Percentiles rank a stretch among this genome's conserved stretches.
Evolutionary conservation across 805 yeast genomes (phyloP).

Genomic region (Pichia occidentalis): DNA sequence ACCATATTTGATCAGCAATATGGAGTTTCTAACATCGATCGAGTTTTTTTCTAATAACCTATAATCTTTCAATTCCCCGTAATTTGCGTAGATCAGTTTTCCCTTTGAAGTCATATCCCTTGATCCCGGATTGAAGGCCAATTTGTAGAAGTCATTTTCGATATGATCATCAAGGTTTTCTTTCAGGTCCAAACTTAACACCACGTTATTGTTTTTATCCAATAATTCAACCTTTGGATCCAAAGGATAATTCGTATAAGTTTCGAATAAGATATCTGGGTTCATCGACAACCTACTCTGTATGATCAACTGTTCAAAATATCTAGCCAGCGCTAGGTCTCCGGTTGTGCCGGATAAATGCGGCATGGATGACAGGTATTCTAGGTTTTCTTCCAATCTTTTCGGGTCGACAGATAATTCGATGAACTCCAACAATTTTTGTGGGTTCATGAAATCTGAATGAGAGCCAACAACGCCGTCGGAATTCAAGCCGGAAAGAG

Average conservation of each 20-base stretch:
- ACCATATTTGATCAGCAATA: slow-evolving; percentile 59
- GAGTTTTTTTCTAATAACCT: slow-evolving; percentile 31
- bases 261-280: slow-evolving; percentile 44
- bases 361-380: slow-evolving; percentile 73
- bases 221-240: slow-evolving; percentile 25
- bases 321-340: slow-evolving; percentile 64
- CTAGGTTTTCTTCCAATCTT: slow-evolving; percentile 56
- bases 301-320: slow-evolving; percentile 51
- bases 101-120: slow-evolving; percentile 50
- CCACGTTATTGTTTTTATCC: slow-evolving; percentile 17
- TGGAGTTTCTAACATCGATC: slow-evolving; percentile 39
- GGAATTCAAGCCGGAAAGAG: slow-evolving; percentile 52
- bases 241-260: slow-evolving; percentile 61
- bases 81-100: slow-evolving; percentile 54
- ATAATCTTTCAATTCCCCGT: slow-evolving; percentile 56
- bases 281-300: slow-evolving; percentile 50
- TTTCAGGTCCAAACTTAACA: slow-evolving; percentile 19
- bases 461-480: slow-evolving; percentile 32
- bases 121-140: slow-evolving; percentile 67
- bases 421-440: slow-evolving; percentile 43
- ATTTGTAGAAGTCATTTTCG: slow-evolving; percentile 14
- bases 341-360: slow-evolving; percentile 88
- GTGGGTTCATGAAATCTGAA: slow-evolving; percentile 61
- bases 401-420: slow-evolving; percentile 46
- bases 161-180: slow-evolving; percentile 16